phyloP scores from a whole-genome alignment of 2,329 filamentous ascomycete species.

The Aspergillus ibericus region DNA sequence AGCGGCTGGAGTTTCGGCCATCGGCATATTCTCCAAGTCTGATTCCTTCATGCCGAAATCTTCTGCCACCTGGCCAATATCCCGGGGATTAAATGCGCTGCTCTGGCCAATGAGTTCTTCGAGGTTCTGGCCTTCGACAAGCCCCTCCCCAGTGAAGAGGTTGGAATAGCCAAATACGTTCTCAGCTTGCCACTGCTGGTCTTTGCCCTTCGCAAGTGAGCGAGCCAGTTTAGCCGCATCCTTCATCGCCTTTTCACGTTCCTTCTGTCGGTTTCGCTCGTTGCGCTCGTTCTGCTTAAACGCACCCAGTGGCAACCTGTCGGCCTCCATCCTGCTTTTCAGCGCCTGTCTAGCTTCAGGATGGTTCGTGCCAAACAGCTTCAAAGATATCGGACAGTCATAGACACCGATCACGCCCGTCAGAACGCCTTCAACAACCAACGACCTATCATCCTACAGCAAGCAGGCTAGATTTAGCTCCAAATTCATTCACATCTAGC shows the following conservation, averaged over 20 bases:
- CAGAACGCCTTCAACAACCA: constrained; percentile 69
- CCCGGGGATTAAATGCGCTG: constrained; percentile 66
- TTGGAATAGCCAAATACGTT: constrained; percentile 36
- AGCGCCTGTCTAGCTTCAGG: constrained; percentile 54
- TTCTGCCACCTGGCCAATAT: constrained; percentile 65
- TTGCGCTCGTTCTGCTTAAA: constrained; percentile 59
- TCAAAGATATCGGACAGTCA: constrained; percentile 71
- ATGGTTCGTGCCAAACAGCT: constrained; percentile 67
- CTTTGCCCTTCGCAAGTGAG: constrained; percentile 27
- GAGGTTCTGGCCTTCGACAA: constrained; percentile 46
- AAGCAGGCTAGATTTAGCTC: neutral
- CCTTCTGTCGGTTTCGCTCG: constrained; percentile 43
- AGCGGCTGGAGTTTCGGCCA: constrained; percentile 65
- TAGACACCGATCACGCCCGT: constrained; percentile 65
- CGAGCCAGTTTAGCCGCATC: constrained; percentile 36
- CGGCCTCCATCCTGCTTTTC: constrained; percentile 62
- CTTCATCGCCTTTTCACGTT: constrained; percentile 52
- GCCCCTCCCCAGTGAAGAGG: constrained; percentile 32
- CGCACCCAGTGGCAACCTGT: constrained; percentile 60
- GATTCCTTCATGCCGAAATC: constrained; percentile 71
- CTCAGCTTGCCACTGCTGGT: constrained; percentile 25
- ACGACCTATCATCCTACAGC: constrained; percentile 53
- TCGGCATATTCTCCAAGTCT: constrained; percentile 68
- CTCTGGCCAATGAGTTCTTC: constrained; percentile 67
- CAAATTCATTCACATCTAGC: neutral